Base-by-base conservation (phyloP, 176 grass and related monocot species). In the Triticum urartu region DNA sequence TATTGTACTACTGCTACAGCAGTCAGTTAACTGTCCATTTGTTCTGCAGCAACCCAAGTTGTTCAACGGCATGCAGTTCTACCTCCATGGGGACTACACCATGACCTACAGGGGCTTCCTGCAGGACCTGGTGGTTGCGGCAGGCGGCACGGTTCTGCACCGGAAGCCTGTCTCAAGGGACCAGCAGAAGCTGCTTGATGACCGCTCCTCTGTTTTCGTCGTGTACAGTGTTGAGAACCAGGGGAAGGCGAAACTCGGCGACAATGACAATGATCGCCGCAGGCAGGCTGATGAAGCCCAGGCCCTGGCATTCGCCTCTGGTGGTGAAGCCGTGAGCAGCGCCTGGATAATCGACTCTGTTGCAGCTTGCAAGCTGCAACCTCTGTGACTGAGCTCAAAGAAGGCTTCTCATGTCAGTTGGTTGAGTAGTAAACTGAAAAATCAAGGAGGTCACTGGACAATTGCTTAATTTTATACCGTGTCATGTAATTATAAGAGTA, bases 321-420 rank as follows among this genome's bases (percentile, higher is more conserved):
- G 93, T 61, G 91, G 93, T 58, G 89, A 73, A 89, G 75, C 69
- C 39, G 92, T 60, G 22, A 90, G 90, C 74, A 98, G 86, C 9
- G 82, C 84, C 71, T 98, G 93, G 96, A 89, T 98, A 67, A 92
- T 94, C 2, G 88, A 98, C 72, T 95, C 93, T 0, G 91, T 98
- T 72, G 88, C 96, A 33, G 88, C 91, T 42, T 98, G 90, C 88
- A 89, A 80, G 12, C 69, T 95, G 52, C 90, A 89, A 38, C 78
- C 90, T 18, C 32, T 92, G 9, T 91, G 72, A 59, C 56, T 21
- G 56, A 87, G 11, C 39, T 58, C 43, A 4, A 81, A 82, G 79
- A 50, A 50, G 72, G 70, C 12, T 48, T 13, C 15, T 30, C 13
- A 30, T 64, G 11, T 65, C 56, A 21, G 18, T 59, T 6, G 54